Conservation (phyloP, 1,139 yeast genomes). For the Taphrina sp. region DNA sequence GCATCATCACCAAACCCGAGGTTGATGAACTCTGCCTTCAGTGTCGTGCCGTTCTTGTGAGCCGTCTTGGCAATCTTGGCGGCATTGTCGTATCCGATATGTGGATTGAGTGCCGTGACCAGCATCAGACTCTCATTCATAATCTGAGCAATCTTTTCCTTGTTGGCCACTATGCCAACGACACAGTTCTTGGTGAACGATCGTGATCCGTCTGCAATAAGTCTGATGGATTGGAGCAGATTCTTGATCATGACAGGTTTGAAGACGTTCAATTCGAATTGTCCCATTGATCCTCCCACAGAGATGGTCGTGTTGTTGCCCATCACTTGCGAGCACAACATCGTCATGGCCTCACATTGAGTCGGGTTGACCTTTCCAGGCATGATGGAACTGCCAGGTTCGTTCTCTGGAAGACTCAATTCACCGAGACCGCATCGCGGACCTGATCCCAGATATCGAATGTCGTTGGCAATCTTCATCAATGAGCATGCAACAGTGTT, state of each 20-base stretch:
- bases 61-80: slow-evolving; percentile 98
- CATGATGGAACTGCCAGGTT: slow-evolving; percentile 95
- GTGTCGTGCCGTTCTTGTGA: slow-evolving; percentile 93
- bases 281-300: slow-evolving; percentile 97
- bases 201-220: slow-evolving; percentile 81
- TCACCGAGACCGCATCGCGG: slow-evolving; percentile 99
- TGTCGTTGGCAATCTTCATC: slow-evolving; percentile 95
- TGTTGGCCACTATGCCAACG: slow-evolving; percentile 88
- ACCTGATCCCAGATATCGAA: slow-evolving; percentile 96
- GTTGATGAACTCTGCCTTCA: slow-evolving; percentile 91
- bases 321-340: slow-evolving; percentile 96
- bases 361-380: slow-evolving; percentile 99
- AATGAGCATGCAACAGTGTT: slow-evolving; percentile 92
- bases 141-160: slow-evolving; percentile 76
- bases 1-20: slow-evolving; percentile 80
- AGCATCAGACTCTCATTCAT: slow-evolving; percentile 94
- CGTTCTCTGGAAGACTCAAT: slow-evolving; percentile 91
- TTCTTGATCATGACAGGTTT: slow-evolving; percentile 93
- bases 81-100: slow-evolving; percentile 96
- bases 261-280: slow-evolving; percentile 95
- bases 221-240: slow-evolving; percentile 79
- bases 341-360: slow-evolving; percentile 96
- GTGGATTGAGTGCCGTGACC: slow-evolving; percentile 97
- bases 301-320: slow-evolving; percentile 96
- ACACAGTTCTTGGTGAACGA: slow-evolving; percentile 94